These are phyloP conservation scores for Aureobasidium zeae DNA, from an alignment of 2,329 filamentous ascomycete species.

Conservation along the genomic window DNA sequence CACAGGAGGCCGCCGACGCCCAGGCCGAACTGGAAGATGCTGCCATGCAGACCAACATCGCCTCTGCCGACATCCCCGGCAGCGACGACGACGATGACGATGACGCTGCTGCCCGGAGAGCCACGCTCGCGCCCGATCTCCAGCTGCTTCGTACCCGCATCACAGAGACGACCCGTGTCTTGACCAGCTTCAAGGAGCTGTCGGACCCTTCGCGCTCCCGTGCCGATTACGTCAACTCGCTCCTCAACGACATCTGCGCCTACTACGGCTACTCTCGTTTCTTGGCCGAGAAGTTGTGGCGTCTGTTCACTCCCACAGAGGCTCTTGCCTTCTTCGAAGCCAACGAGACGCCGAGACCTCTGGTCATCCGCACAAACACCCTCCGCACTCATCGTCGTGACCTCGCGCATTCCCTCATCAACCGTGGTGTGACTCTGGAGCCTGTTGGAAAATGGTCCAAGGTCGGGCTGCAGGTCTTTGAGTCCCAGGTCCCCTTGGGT, in stretches of 20 bases:
- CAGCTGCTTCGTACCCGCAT: conserved; percentile 82
- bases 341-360: conserved; percentile 86
- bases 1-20: conserved; percentile 71
- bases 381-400: conserved; percentile 68
- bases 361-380: conserved; percentile 96
- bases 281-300: conserved; percentile 91
- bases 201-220: conserved; percentile 72
- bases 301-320: conserved; percentile 83
- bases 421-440: conserved; percentile 90
- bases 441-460: conserved; percentile 98
- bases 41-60: conserved; percentile 88
- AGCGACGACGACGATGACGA: conserved; percentile 57
- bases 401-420: conserved; percentile 87
- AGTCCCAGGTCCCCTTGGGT: conserved; percentile 76
- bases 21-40: conserved; percentile 78
- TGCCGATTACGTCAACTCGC: conserved; percentile 75
- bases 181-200: conserved; percentile 79
- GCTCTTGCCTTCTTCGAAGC: conserved; percentile 98
- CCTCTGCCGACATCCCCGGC: conserved; percentile 54
- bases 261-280: conserved; percentile 96
- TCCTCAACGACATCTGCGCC: conserved; percentile 84
- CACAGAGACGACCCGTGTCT: conserved; percentile 82
- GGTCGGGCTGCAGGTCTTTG: conserved; percentile 92
- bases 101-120: conserved; percentile 46
- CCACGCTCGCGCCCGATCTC: conserved; percentile 72